These are phyloP conservation scores for Cadophora sp. DNA, from an alignment of 2,329 filamentous ascomycete genomes.

Conservation along the genomic window DNA sequence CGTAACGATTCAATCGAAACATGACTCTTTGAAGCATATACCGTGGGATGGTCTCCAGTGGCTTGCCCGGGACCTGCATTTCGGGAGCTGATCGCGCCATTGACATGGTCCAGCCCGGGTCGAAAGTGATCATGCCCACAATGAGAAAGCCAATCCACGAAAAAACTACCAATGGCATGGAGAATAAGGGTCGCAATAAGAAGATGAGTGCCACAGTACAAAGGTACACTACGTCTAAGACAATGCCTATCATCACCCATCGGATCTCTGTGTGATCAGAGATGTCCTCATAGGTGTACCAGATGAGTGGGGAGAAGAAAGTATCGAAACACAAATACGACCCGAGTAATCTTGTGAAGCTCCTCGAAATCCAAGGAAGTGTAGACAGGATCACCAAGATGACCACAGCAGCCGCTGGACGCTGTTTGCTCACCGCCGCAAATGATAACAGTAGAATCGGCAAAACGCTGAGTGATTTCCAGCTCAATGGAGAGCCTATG, in stretches of 20 bases:
- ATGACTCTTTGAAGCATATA: neutral
- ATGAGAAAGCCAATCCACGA: neutral
- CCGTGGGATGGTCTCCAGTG: neutral
- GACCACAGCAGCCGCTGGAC: neutral
- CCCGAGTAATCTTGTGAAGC: neutral
- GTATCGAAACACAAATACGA: constrained; percentile 8
- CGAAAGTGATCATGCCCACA: neutral
- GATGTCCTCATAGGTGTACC: constrained; percentile 6
- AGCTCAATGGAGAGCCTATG: neutral
- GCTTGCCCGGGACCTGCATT: neutral
- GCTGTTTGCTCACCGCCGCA: neutral
- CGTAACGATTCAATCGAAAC: neutral
- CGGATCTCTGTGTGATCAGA: constrained; percentile 11
- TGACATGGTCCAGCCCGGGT: neutral
- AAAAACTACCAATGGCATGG: neutral
- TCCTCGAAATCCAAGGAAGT: constrained; percentile 1
- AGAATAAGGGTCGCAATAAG: neutral
- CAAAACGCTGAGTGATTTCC: neutral
- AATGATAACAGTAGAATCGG: neutral
- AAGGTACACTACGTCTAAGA: constrained; percentile 5
- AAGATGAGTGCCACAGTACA: neutral
- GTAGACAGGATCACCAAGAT: neutral
- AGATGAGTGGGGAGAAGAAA: neutral
- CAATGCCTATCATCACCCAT: constrained; percentile 4
- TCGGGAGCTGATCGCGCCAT: neutral